Evolutionary conservation across 2,329 filamentous ascomycete genomes (phyloP).

Genomic region (Fusarium bulbicola): DNA sequence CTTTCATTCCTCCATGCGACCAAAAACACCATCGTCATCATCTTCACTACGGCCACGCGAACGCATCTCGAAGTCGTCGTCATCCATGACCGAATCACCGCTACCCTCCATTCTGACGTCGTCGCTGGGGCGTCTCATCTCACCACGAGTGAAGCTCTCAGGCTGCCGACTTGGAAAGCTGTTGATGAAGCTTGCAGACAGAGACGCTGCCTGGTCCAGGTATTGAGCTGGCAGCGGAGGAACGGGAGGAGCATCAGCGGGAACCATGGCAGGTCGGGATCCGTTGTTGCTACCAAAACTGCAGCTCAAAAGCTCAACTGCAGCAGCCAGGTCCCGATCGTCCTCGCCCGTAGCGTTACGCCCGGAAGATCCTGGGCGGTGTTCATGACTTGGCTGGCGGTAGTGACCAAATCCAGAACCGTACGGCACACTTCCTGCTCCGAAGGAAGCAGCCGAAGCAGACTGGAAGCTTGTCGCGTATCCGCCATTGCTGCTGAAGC

Average conservation of each 20-base stretch:
- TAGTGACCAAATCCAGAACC: slow-evolving; percentile 64
- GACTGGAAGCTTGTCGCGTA: slow-evolving; percentile 87
- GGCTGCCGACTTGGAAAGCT: slow-evolving; percentile 69
- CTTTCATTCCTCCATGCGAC: slow-evolving; percentile 92
- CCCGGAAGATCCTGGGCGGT: slow-evolving; percentile 81
- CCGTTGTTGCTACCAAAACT: slow-evolving; percentile 83
- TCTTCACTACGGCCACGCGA: slow-evolving; percentile 78
- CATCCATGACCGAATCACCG: slow-evolving; percentile 70
- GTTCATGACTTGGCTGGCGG: slow-evolving; percentile 79
- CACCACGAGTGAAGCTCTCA: slow-evolving; percentile 72
- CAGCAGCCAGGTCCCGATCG: slow-evolving; percentile 87
- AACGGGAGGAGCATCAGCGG: slow-evolving; percentile 83
- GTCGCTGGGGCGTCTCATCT: slow-evolving; percentile 57
- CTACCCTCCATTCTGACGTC: slow-evolving; percentile 76
- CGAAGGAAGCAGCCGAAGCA: slow-evolving; percentile 60
- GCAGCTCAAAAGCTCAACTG: slow-evolving; percentile 89
- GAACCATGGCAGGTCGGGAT: slow-evolving; percentile 69
- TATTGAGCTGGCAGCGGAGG: slow-evolving; percentile 87
- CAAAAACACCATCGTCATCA: slow-evolving; percentile 95
- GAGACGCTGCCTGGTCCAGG: slow-evolving; percentile 66
- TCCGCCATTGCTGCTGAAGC: slow-evolving; percentile 64
- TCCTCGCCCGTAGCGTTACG: slow-evolving; percentile 79
- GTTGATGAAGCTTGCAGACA: slow-evolving; percentile 70
- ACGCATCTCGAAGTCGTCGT: slow-evolving; percentile 71
- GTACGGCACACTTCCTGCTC: slow-evolving; percentile 58